Conservation (phyloP, 2,329 filamentous ascomycete genomes). For the Colletotrichum sp. region DNA sequence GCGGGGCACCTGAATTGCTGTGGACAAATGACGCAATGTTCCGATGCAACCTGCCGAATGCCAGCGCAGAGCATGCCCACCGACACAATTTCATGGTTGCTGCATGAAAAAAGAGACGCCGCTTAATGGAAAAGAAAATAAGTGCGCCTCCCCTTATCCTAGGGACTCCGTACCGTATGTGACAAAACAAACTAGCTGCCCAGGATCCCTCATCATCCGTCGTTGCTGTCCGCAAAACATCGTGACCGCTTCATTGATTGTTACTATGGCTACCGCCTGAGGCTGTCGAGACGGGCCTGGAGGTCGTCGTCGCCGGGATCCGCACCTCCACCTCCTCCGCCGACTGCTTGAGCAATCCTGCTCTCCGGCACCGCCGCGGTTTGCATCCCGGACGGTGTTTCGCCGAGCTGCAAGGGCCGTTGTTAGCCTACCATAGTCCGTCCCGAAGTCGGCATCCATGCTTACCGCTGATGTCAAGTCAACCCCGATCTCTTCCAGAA, state of each 20-base stretch:
- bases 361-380: slow-evolving; percentile 74
- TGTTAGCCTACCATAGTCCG: slow-evolving; percentile 26
- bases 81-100: background rate
- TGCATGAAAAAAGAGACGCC: background rate
- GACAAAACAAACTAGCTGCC: slow-evolving; percentile 17
- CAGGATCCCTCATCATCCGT: background rate
- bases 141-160: slow-evolving; percentile 11
- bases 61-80: background rate
- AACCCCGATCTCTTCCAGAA: slow-evolving; percentile 95
- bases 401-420: slow-evolving; percentile 72
- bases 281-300: slow-evolving; percentile 89
- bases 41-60: background rate
- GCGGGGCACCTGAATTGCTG: background rate
- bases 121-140: background rate
- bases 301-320: slow-evolving; percentile 87
- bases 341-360: slow-evolving; percentile 86
- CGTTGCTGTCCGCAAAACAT: background rate
- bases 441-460: background rate
- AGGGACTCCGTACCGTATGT: slow-evolving; percentile 5
- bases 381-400: slow-evolving; percentile 86
- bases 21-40: slow-evolving; percentile 11
- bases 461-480: slow-evolving; percentile 89
- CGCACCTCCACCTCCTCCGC: slow-evolving; percentile 62
- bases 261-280: slow-evolving; percentile 58
- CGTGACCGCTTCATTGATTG: background rate